phyloP scores from a whole-genome alignment of 768 basidiomycete species.

The Hericium erinaceus region DNA sequence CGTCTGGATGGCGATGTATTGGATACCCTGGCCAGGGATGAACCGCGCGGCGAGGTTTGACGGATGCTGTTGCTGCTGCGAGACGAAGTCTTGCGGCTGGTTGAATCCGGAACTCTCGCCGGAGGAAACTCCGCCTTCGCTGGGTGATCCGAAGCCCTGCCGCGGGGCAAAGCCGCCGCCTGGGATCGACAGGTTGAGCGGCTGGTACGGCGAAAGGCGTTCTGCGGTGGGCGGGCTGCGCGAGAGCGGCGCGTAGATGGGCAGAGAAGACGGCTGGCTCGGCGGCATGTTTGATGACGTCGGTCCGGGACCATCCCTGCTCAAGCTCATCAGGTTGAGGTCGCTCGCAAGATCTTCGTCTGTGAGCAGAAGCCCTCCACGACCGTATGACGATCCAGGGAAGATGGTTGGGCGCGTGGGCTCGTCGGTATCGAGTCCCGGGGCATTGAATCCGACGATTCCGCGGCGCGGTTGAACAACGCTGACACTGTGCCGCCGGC shows the following conservation, averaged over 20 bases:
- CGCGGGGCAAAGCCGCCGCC: conserved; percentile 35
- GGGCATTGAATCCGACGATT: conserved; percentile 60
- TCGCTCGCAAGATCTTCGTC: conserved; percentile 78
- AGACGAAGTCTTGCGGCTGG: conserved; percentile 23
- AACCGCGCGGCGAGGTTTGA: conserved; percentile 46
- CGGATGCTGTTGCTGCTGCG: conserved; percentile 12
- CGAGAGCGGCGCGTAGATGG: conserved; percentile 63
- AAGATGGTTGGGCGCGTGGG: conserved; percentile 24
- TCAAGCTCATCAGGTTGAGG: conserved; percentile 54
- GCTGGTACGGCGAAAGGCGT: conserved; percentile 43
- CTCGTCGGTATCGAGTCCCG: conserved; percentile 39
- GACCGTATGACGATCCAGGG: conserved; percentile 21
- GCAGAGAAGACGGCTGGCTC: conserved; percentile 66
- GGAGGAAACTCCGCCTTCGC: conserved; percentile 46
- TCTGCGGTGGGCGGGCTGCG: conserved; percentile 53
- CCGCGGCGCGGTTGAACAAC: conserved; percentile 69
- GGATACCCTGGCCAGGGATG: conserved; percentile 57
- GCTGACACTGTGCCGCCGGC: conserved; percentile 74
- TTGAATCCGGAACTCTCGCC: conserved; percentile 42
- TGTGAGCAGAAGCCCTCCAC: conserved; percentile 57
- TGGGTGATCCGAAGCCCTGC: conserved; percentile 49
- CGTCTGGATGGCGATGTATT: conserved; percentile 36
- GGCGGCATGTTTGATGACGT: conserved; percentile 40
- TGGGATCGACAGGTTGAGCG: conserved; percentile 55
- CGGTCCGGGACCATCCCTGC: conserved; percentile 31